phyloP scores from a whole-genome alignment of 306 rosid species.

The Sesbania bispinosa region DNA sequence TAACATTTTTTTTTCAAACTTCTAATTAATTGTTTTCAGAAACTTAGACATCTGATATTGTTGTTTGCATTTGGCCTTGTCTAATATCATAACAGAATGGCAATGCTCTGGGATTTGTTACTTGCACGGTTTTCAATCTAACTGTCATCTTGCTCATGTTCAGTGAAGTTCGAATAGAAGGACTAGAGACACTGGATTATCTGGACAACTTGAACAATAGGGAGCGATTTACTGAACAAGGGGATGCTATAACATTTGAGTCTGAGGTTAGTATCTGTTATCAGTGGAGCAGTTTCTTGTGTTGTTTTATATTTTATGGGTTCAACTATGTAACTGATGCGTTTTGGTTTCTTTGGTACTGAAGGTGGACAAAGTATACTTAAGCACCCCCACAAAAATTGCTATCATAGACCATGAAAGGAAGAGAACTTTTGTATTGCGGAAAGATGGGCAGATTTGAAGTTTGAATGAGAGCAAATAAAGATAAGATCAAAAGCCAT shows the following conservation, averaged over 20 bases:
- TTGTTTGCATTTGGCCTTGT: conserved; percentile 18
- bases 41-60: not conserved
- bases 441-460: conserved; percentile 84
- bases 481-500: too few relatives aligned
- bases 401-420: conserved; percentile 80
- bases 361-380: conserved; percentile 70
- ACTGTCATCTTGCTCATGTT: conserved; percentile 8
- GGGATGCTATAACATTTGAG: conserved; percentile 74
- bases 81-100: not conserved
- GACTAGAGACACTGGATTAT: conserved; percentile 81
- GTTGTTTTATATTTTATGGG: not conserved
- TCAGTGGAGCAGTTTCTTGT: not conserved
- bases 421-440: conserved; percentile 66
- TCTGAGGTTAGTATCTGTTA: conserved; percentile 48
- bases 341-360: conserved; percentile 18
- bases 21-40: not conserved
- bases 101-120: not conserved
- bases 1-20: not conserved
- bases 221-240: conserved; percentile 78
- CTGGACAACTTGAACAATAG: conserved; percentile 67
- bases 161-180: conserved; percentile 85
- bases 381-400: conserved; percentile 70
- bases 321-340: conserved; percentile 15
- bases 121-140: conserved; percentile 6
- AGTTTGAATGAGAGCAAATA: too few relatives aligned